Evolutionary conservation across 805 yeast genomes (phyloP), one percentile per base, ranked within the genome.

Genomic region (Suhomyces xylopsoci): DNA sequence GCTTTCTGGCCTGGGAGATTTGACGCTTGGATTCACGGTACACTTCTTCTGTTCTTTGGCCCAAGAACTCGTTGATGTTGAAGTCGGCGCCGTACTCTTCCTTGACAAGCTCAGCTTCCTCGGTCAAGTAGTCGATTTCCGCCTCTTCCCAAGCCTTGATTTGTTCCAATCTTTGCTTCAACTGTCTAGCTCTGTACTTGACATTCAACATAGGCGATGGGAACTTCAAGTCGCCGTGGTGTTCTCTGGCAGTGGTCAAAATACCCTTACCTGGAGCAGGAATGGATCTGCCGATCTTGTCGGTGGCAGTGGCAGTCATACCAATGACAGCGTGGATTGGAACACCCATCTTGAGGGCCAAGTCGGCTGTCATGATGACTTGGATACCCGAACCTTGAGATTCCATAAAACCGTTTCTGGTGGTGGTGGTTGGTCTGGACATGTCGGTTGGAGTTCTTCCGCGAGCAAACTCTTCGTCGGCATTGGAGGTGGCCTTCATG

Each of bases 211-310:
- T 77, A 56, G 93, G 87, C 53, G 94, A 77, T 62, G 87, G 83
- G 80, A 82, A 87, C 74, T 87, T 86, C 78, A 86, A 79, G 63
- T 80, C 81, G 62, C 91, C 89, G 62, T 87, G 93, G 67, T 85
- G 84, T 78, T 96, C 99, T 68, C 96, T 87, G 54, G 99, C 99
- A 68, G 97, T 90, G 56, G 99, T 94, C 80, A 94, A 82, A 61
- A 94, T 88, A 87, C 99, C 99, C 79, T 93, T 90, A 73, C 99
- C 99, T 76, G 99, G 99, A 68, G 99, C 99, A 60, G 99, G 99
- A 61, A 94, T 93, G 48, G 98, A 92, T 78, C 97, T 88, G 69
- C 98, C 97, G 71, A 93, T 93, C 85, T 92, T 96, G 75, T 94
- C 99, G 55, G 96, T 83, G 50, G 99, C 99, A 66, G 98, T 96